Percentiles rank a stretch among this genome's conserved stretches.
Evolutionary conservation across 2,329 filamentous ascomycete species (phyloP).

Genomic region (Colletotrichum echinochloae): DNA sequence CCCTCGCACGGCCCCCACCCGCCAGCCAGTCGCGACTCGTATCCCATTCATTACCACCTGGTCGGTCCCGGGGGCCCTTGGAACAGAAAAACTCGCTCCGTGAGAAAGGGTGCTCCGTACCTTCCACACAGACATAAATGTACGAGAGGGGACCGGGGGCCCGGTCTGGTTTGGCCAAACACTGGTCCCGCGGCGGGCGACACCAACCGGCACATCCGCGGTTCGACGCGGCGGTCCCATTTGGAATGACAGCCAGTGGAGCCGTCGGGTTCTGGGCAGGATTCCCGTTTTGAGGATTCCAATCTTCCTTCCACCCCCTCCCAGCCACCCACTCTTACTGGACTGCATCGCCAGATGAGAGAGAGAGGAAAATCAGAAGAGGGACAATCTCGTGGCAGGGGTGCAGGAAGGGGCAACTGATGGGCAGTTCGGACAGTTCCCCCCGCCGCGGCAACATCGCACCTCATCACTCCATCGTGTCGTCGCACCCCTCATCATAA

Average conservation of each 20-base stretch:
- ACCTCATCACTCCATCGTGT: not conserved
- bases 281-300: slow-evolving; percentile 2
- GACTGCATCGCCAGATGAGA: slow-evolving; percentile 2
- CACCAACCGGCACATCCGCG: slow-evolving; percentile 40
- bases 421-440: not conserved
- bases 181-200: not conserved
- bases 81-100: not conserved
- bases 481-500: not conserved
- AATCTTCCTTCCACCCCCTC: not conserved
- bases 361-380: not conserved
- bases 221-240: slow-evolving; percentile 24
- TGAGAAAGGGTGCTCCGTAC: slow-evolving; percentile 11
- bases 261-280: not conserved
- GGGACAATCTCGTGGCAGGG: not conserved
- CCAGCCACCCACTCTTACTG: not conserved
- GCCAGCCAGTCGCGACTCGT: slow-evolving; percentile 31
- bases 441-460: slow-evolving; percentile 10
- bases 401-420: not conserved
- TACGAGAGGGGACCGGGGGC: slow-evolving; percentile 2
- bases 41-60: slow-evolving; percentile 23
- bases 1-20: slow-evolving; percentile 27
- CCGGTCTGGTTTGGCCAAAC: not conserved
- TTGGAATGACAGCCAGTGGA: slow-evolving; percentile 39
- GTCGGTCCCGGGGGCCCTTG: slow-evolving; percentile 4
- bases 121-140: slow-evolving; percentile 2